Evolutionary conservation across 495 filamentous ascomycete species (phyloP).

Genomic region (Annulohypoxylon stygium): DNA sequence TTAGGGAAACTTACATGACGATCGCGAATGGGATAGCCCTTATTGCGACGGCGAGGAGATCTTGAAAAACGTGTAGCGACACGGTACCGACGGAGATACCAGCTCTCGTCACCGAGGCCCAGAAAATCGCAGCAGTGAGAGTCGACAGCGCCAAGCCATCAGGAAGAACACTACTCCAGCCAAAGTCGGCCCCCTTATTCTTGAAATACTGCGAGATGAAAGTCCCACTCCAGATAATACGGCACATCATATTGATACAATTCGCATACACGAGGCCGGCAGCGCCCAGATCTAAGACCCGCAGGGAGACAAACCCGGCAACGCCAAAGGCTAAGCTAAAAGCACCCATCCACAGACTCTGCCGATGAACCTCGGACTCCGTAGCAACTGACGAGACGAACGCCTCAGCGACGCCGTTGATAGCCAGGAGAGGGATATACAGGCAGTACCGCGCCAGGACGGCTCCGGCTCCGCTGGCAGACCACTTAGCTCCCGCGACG

Average conservation of each 20-base stretch:
- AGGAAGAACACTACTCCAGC: conserved; percentile 40
- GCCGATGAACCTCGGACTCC: conserved; percentile 73
- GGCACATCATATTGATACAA: conserved; percentile 83
- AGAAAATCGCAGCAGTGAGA: conserved; percentile 39
- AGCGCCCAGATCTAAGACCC: conserved; percentile 75
- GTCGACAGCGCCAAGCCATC: conserved; percentile 33
- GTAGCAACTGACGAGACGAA: conserved; percentile 89
- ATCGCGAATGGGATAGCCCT: conserved; percentile 67
- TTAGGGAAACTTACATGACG: conserved; percentile 68
- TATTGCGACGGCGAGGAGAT: conserved; percentile 64
- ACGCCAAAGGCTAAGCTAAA: conserved; percentile 80
- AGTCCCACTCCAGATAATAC: conserved; percentile 80
- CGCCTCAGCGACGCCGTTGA: conserved; percentile 93
- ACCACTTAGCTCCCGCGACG: conserved; percentile 82
- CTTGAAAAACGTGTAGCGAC: conserved; percentile 53
- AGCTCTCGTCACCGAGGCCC: conserved; percentile 46
- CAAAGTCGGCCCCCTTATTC: conserved; percentile 52
- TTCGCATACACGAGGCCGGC: conserved; percentile 87
- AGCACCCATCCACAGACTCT: conserved; percentile 83
- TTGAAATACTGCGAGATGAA: conserved; percentile 79
- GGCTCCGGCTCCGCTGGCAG: conserved; percentile 67
- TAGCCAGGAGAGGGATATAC: conserved; percentile 90
- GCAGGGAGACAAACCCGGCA: conserved; percentile 77
- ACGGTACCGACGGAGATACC: conserved; percentile 53
- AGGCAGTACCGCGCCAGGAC: conserved; percentile 85